Evolutionary conservation across 2,329 filamentous ascomycete genomes (phyloP).

Genomic region (Fusarium sarcochroum): DNA sequence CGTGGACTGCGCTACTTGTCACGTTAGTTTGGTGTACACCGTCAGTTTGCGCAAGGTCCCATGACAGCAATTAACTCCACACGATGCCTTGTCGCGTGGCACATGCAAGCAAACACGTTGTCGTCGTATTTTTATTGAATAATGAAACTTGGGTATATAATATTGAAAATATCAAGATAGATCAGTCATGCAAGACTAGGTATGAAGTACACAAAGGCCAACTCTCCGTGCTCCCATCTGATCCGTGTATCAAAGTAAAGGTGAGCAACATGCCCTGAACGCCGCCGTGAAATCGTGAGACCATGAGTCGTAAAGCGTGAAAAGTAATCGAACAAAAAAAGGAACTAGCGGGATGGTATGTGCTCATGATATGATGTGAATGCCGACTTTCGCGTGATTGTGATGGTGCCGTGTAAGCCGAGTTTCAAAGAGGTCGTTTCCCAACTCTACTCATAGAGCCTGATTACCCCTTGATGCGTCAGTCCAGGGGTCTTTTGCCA

Average conservation of each 20-base stretch:
- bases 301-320: constrained; percentile 38
- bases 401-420: constrained; percentile 3
- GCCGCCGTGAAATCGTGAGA: constrained; percentile 35
- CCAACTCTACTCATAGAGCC: constrained; percentile 13
- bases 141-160: constrained; percentile 31
- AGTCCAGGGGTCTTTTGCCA: constrained; percentile 15
- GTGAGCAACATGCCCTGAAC: constrained; percentile 24
- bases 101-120: constrained; percentile 21
- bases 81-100: constrained; percentile 28
- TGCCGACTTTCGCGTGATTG: constrained; percentile 8
- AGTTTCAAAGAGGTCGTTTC: constrained; percentile 11
- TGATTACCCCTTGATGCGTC: constrained; percentile 10
- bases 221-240: constrained; percentile 24
- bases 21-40: constrained; percentile 40
- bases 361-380: neutral
- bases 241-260: constrained; percentile 24
- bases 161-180: constrained; percentile 14
- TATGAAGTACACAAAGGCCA: constrained; percentile 18
- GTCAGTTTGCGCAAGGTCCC: constrained; percentile 34
- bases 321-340: constrained; percentile 7
- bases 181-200: constrained; percentile 8
- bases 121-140: constrained; percentile 13
- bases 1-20: constrained; percentile 13
- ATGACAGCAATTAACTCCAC: constrained; percentile 37
- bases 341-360: constrained; percentile 3